Conservation (phyloP, 495 filamentous ascomycete genomes). For the Platismatia glauca region DNA sequence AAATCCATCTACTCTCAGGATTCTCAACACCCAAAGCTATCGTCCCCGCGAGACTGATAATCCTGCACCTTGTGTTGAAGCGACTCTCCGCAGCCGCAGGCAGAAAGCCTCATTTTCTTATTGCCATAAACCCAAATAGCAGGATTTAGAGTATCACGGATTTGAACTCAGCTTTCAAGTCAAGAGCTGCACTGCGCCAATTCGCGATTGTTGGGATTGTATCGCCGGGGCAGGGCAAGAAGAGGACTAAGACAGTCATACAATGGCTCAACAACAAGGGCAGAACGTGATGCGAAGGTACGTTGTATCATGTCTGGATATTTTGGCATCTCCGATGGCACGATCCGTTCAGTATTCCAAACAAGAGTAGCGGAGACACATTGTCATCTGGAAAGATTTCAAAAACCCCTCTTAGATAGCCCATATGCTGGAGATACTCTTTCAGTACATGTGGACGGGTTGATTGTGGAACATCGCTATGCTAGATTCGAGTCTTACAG, state of each 20-base stretch:
- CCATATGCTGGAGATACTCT: background rate
- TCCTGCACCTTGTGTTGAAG: background rate
- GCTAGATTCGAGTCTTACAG: background rate
- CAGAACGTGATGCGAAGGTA: slow-evolving; percentile 71
- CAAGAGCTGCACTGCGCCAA: background rate
- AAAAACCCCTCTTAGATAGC: too few species aligned
- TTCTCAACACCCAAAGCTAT: background rate
- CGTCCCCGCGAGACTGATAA: background rate
- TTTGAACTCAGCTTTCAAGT: background rate
- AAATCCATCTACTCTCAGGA: background rate
- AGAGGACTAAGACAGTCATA: background rate
- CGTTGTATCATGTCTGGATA: slow-evolving; percentile 20
- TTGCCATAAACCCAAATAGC: background rate
- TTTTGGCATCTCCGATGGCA: background rate
- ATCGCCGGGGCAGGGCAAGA: background rate
- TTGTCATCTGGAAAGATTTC: background rate
- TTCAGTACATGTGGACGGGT: background rate
- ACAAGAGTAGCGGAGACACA: background rate
- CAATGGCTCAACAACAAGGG: slow-evolving; percentile 51
- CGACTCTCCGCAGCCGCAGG: background rate
- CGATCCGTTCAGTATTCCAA: background rate
- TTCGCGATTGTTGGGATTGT: background rate
- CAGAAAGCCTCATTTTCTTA: background rate
- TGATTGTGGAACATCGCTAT: background rate
- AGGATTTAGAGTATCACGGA: background rate